These are phyloP conservation scores for Salicornia ramosissima DNA, from an alignment of 148 eudicot genomes.

Conservation along the genomic window DNA sequence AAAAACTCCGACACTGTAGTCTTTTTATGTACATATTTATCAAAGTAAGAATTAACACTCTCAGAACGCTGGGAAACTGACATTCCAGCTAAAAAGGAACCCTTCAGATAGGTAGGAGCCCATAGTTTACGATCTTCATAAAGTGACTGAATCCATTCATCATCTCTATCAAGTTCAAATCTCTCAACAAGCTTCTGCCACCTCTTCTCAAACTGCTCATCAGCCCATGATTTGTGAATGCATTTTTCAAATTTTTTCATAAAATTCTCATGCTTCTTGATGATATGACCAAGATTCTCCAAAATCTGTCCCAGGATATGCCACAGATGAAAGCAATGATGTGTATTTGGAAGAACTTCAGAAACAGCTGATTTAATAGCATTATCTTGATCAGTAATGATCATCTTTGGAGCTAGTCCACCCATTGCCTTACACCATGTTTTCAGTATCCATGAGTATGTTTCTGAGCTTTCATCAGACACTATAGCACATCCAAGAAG, in stretches of 20 bases:
- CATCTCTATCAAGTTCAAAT: slow-evolving; percentile 60
- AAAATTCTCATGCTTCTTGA: slow-evolving; percentile 66
- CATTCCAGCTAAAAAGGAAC: slow-evolving; percentile 77
- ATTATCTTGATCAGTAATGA: slow-evolving; percentile 71
- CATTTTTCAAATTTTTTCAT: slow-evolving; percentile 69
- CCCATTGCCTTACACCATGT: slow-evolving; percentile 92
- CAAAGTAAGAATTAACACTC: slow-evolving; percentile 84
- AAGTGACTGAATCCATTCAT: slow-evolving; percentile 61
- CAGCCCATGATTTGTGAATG: slow-evolving; percentile 68
- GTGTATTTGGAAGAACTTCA: slow-evolving; percentile 67
- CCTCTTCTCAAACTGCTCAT: slow-evolving; percentile 81
- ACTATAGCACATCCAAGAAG: slow-evolving; percentile 92
- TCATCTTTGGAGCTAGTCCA: slow-evolving; percentile 72
- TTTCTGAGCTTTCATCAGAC: slow-evolving; percentile 59
- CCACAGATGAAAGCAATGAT: slow-evolving; percentile 76
- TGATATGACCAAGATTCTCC: slow-evolving; percentile 60
- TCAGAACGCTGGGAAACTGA: slow-evolving; percentile 70
- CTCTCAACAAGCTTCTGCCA: slow-evolving; percentile 66
- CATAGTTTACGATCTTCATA: slow-evolving; percentile 66
- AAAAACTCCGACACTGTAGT: slow-evolving; percentile 75
- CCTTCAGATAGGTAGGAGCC: slow-evolving; percentile 74
- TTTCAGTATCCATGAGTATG: slow-evolving; percentile 73
- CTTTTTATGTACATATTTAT: slow-evolving; percentile 90
- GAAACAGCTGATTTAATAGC: slow-evolving; percentile 49
- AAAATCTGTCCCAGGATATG: slow-evolving; percentile 63